Evolutionary conservation across 768 basidiomycete genomes (phyloP).

Genomic region (Leccinum olivaceopallidum): DNA sequence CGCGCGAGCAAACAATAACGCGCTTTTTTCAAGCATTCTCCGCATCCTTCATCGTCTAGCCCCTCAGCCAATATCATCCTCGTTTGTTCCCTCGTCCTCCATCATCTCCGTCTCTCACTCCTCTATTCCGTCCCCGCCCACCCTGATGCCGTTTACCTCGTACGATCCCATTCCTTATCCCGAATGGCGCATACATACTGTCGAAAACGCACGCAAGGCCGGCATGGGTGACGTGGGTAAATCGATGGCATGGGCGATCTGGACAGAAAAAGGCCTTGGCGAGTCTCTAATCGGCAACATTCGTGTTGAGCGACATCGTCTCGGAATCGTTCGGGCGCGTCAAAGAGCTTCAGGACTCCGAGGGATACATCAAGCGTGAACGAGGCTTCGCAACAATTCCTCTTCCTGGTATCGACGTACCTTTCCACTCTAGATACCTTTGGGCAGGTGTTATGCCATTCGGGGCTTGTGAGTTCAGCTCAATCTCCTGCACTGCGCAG

Average conservation of each 20-base stretch:
- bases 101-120: slow-evolving; percentile 58
- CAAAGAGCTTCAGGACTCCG: slow-evolving; percentile 71
- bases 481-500: neutral
- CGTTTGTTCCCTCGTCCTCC: slow-evolving; percentile 44
- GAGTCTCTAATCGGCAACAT: slow-evolving; percentile 23
- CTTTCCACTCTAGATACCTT: slow-evolving; percentile 98
- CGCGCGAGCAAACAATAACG: neutral
- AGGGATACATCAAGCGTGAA: slow-evolving; percentile 92
- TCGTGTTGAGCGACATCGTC: slow-evolving; percentile 76
- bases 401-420: slow-evolving; percentile 95
- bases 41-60: slow-evolving; percentile 53
- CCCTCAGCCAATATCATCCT: slow-evolving; percentile 36
- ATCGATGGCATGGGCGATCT: slow-evolving; percentile 50
- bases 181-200: slow-evolving; percentile 59
- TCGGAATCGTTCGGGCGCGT: slow-evolving; percentile 77
- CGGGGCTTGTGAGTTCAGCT: slow-evolving; percentile 78
- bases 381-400: slow-evolving; percentile 97
- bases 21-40: slow-evolving; percentile 41
- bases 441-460: slow-evolving; percentile 99
- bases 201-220: slow-evolving; percentile 52
- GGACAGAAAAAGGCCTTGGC: slow-evolving; percentile 29
- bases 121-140: slow-evolving; percentile 5
- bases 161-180: slow-evolving; percentile 54
- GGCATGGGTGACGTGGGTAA: slow-evolving; percentile 59
- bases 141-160: slow-evolving; percentile 23